Evolutionary conservation across 1,284 basidiomycete species (phyloP).

Genomic region (Phellopilus nigrolimitatus): DNA sequence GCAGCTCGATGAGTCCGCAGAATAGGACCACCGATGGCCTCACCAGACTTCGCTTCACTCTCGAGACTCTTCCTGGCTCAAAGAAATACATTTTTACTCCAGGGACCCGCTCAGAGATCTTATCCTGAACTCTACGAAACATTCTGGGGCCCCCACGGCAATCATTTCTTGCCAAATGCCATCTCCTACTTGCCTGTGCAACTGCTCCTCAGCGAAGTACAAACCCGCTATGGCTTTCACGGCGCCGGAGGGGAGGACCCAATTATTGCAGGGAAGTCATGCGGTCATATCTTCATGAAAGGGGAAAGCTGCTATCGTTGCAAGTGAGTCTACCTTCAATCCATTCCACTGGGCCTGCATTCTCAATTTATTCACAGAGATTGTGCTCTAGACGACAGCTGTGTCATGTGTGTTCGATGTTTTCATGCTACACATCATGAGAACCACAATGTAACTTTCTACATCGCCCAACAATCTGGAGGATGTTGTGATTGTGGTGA

Average conservation of each 20-base stretch:
- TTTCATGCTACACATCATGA: conserved; percentile 81
- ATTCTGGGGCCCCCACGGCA: conserved; percentile 70
- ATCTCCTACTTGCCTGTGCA: conserved; percentile 57
- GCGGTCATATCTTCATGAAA: conserved; percentile 75
- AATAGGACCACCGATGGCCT: conserved; percentile 48
- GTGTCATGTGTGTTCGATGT: conserved; percentile 83
- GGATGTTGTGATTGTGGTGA: conserved; percentile 94
- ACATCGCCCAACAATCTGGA: conserved; percentile 84
- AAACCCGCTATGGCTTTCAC: conserved; percentile 48
- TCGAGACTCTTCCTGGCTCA: conserved; percentile 75
- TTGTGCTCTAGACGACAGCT: conserved; percentile 84
- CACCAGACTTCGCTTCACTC: conserved; percentile 61
- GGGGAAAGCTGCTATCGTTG: conserved; percentile 86
- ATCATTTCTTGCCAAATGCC: conserved; percentile 63
- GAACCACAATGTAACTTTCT: conserved; percentile 87
- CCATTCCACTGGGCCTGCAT: neutral
- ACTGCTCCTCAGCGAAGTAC: conserved; percentile 60
- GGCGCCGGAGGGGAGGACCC: conserved; percentile 55
- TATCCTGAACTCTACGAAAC: conserved; percentile 74
- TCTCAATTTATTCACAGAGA: conserved; percentile 51
- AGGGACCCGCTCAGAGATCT: conserved; percentile 66
- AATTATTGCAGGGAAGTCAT: conserved; percentile 59
- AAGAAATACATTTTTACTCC: conserved; percentile 71
- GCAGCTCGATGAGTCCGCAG: conserved; percentile 31
- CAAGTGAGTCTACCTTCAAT: conserved; percentile 58